phyloP scores from a whole-genome alignment of 2,329 filamentous ascomycete species.

The Botrytis porri region DNA sequence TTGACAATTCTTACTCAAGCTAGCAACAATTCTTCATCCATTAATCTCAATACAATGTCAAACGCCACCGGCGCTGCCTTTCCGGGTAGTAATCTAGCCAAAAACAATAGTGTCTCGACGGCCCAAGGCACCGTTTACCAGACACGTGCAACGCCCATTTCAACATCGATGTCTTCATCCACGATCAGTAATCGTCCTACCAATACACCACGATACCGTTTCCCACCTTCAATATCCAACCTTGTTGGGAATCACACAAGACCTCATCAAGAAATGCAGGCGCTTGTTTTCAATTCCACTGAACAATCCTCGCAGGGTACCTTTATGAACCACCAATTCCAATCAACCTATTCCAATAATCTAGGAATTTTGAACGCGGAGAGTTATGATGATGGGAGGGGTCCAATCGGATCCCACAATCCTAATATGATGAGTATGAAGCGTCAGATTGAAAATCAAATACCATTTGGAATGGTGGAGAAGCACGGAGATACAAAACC shows the following conservation, averaged over 20 bases:
- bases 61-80: slow-evolving; percentile 9
- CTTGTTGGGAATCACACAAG: slow-evolving; percentile 16
- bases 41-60: neutral
- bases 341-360: slow-evolving; percentile 22
- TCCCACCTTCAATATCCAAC: slow-evolving; percentile 3
- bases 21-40: neutral
- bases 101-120: neutral
- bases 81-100: neutral
- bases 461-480: slow-evolving; percentile 32
- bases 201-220: slow-evolving; percentile 8
- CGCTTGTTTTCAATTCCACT: slow-evolving; percentile 26
- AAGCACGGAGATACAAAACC: slow-evolving; percentile 23
- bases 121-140: neutral
- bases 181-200: slow-evolving; percentile 24
- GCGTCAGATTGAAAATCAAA: slow-evolving; percentile 19
- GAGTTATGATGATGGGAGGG: slow-evolving; percentile 43
- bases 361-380: slow-evolving; percentile 47
- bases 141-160: slow-evolving; percentile 1
- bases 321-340: slow-evolving; percentile 26
- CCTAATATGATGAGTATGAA: slow-evolving; percentile 18
- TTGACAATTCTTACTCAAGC: slow-evolving; percentile 28
- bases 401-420: slow-evolving; percentile 24
- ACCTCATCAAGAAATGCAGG: slow-evolving; percentile 27
- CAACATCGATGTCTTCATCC: neutral
- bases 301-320: slow-evolving; percentile 15